Evolutionary conservation across 2,329 filamentous ascomycete genomes (phyloP), one percentile per base, ranked within the genome.

Genomic region (Chaetomiaceae sp.): DNA sequence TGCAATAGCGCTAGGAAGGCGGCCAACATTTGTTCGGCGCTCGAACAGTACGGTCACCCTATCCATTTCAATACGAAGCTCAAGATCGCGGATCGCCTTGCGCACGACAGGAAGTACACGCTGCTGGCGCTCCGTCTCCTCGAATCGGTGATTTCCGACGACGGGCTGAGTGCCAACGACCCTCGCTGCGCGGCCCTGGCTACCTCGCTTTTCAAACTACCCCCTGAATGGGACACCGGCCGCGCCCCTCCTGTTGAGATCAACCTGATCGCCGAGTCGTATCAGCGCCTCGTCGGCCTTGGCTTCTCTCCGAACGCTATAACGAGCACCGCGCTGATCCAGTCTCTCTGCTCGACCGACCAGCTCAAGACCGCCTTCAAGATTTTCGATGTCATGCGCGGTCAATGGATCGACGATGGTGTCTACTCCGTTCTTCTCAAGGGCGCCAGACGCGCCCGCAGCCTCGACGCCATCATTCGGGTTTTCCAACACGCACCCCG

Each of bases 381-480:
- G 37, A 78, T 92, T 46, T 83, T 85, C 61, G 75, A 83, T 22
- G 75, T 83, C 37, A 79, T 91, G 66, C 70, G 78, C 47, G 70
- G 76, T 14, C 76, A 82, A 58, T 79, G 80, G 3, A 72, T 88
- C 15, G 84, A 95, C 66, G 70, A 71, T 0, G 79, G 82, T 59
- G 85, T 89, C 0, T 89, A 85, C 65, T 76, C 83, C 1, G 83
- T 83, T 25, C 73, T 96, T 31, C 77, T 95, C 38, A 80, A 85
- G 54, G 85, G 86, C 29, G 86, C 88, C 47, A 89, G 89, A 60
- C 65, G 67, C 4, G 74, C 74, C 19, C 68, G 75, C 22, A 77
- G 88, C 56, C 72, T 76, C 4, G 67, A 73, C 3, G 76, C 76
- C 23, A 73, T 90, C 25, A 72, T 75, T 39, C 71, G 73, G 29